These are phyloP conservation scores for Kalmusia sp. DNA, from an alignment of 2,329 filamentous ascomycete species.

Conservation along the genomic window DNA sequence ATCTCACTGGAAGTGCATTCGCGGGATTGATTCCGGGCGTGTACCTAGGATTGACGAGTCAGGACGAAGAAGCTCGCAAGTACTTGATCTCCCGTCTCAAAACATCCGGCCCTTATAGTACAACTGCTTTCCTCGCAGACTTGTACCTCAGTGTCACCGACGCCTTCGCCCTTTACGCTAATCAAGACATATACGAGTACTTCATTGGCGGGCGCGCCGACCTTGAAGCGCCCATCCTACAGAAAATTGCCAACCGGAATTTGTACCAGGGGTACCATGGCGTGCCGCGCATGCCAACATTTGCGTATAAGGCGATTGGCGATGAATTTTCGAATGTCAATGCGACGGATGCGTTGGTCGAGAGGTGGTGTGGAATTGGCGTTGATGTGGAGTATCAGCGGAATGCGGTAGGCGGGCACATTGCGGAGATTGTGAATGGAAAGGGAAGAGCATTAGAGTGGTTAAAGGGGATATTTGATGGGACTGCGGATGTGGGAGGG, in stretches of 20 bases:
- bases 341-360: slow-evolving; percentile 35
- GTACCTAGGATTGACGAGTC: slow-evolving; percentile 23
- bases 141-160: slow-evolving; percentile 6
- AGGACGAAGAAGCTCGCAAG: slow-evolving; percentile 11
- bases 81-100: slow-evolving; percentile 15
- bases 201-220: slow-evolving; percentile 17
- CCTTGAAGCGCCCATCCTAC: slow-evolving; percentile 7
- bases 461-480: slow-evolving; percentile 17
- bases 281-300: slow-evolving; percentile 30
- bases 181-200: slow-evolving; percentile 20
- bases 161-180: slow-evolving; percentile 9
- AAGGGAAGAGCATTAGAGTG: slow-evolving; percentile 15
- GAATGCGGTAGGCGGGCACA: slow-evolving; percentile 34
- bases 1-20: slow-evolving; percentile 29
- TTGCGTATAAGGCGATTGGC: slow-evolving; percentile 38
- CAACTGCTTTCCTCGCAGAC: slow-evolving; percentile 14
- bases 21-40: slow-evolving; percentile 24
- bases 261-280: slow-evolving; percentile 22
- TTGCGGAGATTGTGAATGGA: slow-evolving; percentile 20
- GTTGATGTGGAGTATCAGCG: slow-evolving; percentile 32
- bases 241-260: slow-evolving; percentile 8
- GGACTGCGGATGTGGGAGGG: slow-evolving; percentile 4
- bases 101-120: slow-evolving; percentile 11
- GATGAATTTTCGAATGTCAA: slow-evolving; percentile 37
- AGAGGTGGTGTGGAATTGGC: slow-evolving; percentile 27